Evolutionary conservation across 1,284 basidiomycete genomes (phyloP).

Genomic region (Cystobasidium sp.): DNA sequence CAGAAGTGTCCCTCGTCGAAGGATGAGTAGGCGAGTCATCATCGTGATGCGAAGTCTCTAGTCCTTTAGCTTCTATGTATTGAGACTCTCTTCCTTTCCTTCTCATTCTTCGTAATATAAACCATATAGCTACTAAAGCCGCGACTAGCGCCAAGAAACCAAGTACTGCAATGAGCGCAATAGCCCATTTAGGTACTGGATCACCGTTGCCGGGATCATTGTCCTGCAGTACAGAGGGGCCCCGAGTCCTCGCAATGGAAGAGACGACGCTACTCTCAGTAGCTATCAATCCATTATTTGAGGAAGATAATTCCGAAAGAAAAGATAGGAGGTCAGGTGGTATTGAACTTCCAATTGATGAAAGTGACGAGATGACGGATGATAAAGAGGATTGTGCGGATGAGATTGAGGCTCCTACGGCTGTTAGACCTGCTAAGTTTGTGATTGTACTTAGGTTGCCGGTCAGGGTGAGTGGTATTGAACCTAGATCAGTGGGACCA

Average conservation of each 20-base stretch:
- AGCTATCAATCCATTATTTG: constrained; percentile 1
- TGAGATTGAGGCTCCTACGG: constrained; percentile 22
- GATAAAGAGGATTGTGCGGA: constrained; percentile 21
- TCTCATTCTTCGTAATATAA: constrained; percentile 69
- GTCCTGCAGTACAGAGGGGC: constrained; percentile 50
- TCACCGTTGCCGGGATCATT: constrained; percentile 61
- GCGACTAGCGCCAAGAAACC: constrained; percentile 77
- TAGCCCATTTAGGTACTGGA: constrained; percentile 79
- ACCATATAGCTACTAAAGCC: constrained; percentile 68
- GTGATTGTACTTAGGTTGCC: constrained; percentile 16
- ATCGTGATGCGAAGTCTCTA: background rate
- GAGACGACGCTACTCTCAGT: constrained; percentile 26
- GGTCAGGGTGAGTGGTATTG: constrained; percentile 8
- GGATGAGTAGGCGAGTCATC: constrained; percentile 59
- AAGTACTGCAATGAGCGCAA: constrained; percentile 79
- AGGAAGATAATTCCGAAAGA: constrained; percentile 1
- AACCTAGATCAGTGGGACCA: background rate
- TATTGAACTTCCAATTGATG: constrained; percentile 14
- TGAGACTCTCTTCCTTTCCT: constrained; percentile 58
- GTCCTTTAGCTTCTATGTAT: constrained; percentile 62
- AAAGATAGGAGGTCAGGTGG: constrained; percentile 11
- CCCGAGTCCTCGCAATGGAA: constrained; percentile 16
- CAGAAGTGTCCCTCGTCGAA: constrained; percentile 46
- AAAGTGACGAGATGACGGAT: constrained; percentile 16
- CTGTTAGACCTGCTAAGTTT: constrained; percentile 13